Evolutionary conservation across 208 protist species (phyloP), one percentile per base, ranked within the genome.

Genomic region (Crithidia thermophila): DNA sequence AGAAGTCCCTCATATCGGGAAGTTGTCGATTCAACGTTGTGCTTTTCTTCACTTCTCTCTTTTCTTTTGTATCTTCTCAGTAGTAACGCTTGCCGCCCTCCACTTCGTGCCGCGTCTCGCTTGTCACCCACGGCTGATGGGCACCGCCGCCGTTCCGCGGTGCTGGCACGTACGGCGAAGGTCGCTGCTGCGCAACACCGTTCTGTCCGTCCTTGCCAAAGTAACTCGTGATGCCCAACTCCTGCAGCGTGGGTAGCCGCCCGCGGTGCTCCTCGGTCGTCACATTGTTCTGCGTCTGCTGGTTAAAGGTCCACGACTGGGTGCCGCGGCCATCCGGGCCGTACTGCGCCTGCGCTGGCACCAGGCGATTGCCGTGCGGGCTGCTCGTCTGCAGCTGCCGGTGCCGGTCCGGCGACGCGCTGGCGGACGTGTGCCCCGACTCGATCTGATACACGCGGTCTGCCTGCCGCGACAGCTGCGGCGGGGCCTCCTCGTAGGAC

Each of bases 221-320:
- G 56, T 77, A 79, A 20, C 62, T 76, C 0, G 66, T 72, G 28
- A 84, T 75, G 27, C 78, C 78, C 30, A 84, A 64, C 59, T 84
- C 72, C 68, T 84, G 61, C 21, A 84, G 57, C 16, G 78, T 84
- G 3, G 78, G 78, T n/a, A 72, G 51, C 27, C 60, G 57, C 3
- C 56, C 72, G 14, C 57, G 61, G 20, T 28, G 56, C 21, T 56
- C 58, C 51, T 52, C 46, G 7, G 61, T 64, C 5, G 50, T 43
- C 18, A 74, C 73, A n/a, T 53, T 18, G 45, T 75, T 69, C 6
- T 23, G 27, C 36, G 76, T 79, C 13, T 84, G 43, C 53, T 84
- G 78, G 20, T 62, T 62, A 46, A 74, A 84, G n/a, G 56, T 56
- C 78, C 78, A 84, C 1, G 64, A 42, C 60, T 70, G 65, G 5